A percentile compares a stretch with the other conserved stretches of the same genome.
These are phyloP conservation scores for Melastoma malabathricum DNA, from an alignment of 345 rosid genomes.

Conservation along the genomic window DNA sequence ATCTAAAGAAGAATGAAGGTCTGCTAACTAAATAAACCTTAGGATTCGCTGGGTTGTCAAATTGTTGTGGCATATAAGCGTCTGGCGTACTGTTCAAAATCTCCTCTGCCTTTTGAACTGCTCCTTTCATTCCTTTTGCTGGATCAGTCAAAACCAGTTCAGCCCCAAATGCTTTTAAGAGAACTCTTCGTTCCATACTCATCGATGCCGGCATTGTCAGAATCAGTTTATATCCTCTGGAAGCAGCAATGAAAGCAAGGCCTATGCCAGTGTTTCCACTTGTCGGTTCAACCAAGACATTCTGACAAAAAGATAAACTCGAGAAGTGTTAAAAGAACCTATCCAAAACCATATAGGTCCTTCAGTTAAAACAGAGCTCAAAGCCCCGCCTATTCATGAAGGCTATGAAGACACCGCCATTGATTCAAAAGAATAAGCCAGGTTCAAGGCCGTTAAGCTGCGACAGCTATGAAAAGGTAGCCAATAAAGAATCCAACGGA, in stretches of 20 bases:
- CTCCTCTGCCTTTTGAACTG: slow-evolving; percentile 65
- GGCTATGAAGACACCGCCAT: too few relatives aligned
- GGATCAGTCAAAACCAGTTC: slow-evolving; percentile 73
- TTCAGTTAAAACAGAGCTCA: neutral
- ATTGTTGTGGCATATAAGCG: slow-evolving; percentile 73
- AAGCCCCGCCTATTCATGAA: too few relatives aligned
- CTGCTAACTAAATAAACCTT: slow-evolving; percentile 28
- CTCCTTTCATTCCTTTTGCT: slow-evolving; percentile 71
- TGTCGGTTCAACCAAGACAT: slow-evolving; percentile 74
- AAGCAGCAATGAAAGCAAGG: slow-evolving; percentile 73
- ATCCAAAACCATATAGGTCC: neutral
- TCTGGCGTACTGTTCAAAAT: slow-evolving; percentile 44
- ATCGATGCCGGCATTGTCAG: slow-evolving; percentile 70
- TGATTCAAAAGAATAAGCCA: too few relatives aligned
- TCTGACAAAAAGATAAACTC: slow-evolving; percentile 21
- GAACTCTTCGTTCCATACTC: slow-evolving; percentile 85
- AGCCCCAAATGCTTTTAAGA: slow-evolving; percentile 81
- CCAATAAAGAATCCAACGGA: too few relatives aligned
- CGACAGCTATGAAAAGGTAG: too few relatives aligned
- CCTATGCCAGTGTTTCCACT: slow-evolving; percentile 96
- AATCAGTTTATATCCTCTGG: slow-evolving; percentile 61
- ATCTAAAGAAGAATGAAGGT: neutral
- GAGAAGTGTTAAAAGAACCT: slow-evolving; percentile 4
- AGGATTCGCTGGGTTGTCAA: slow-evolving; percentile 84
- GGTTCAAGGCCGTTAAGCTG: too few relatives aligned